These are phyloP conservation scores for Wickerhamomyces ciferrii DNA, from an alignment of 805 yeast species.

Conservation along the genomic window DNA sequence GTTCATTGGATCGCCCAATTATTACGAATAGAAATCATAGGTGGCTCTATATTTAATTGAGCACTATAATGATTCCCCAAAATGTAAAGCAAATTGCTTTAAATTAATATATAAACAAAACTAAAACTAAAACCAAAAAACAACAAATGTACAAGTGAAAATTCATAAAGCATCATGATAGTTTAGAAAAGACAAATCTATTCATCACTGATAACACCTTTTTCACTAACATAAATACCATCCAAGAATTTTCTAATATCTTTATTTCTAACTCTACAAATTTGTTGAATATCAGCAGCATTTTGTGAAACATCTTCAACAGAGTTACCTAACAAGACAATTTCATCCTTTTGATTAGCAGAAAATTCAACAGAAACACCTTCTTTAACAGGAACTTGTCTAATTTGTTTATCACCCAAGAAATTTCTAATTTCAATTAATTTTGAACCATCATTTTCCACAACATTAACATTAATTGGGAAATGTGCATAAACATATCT, in stretches of 20 bases:
- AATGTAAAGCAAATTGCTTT: not conserved
- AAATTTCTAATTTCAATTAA: slow-evolving; percentile 97
- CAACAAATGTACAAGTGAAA: too few species aligned
- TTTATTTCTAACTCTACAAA: slow-evolving; percentile 98
- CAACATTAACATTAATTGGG: slow-evolving; percentile 97
- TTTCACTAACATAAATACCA: slow-evolving; percentile 98
- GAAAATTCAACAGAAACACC: slow-evolving; percentile 71
- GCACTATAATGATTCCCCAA: not conserved
- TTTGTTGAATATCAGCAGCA: slow-evolving; percentile 97
- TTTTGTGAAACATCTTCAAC: slow-evolving; percentile 96
- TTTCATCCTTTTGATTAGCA: slow-evolving; percentile 87
- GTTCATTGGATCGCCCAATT: not conserved
- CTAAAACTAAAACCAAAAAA: too few species aligned
- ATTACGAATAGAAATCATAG: not conserved
- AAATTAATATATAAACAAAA: not conserved
- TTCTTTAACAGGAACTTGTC: slow-evolving; percentile 78
- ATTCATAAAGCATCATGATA: not conserved
- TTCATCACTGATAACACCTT: slow-evolving; percentile 83
- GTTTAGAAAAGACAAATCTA: not conserved
- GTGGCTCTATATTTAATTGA: not conserved
- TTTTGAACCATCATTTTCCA: slow-evolving; percentile 68
- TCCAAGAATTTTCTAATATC: slow-evolving; percentile 99
- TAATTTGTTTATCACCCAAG: slow-evolving; percentile 98
- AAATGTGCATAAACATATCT: slow-evolving; percentile 99
- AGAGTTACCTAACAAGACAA: slow-evolving; percentile 90